Conservation (phyloP, 2,329 filamentous ascomycete genomes). For the Aspergillus nomiae region DNA sequence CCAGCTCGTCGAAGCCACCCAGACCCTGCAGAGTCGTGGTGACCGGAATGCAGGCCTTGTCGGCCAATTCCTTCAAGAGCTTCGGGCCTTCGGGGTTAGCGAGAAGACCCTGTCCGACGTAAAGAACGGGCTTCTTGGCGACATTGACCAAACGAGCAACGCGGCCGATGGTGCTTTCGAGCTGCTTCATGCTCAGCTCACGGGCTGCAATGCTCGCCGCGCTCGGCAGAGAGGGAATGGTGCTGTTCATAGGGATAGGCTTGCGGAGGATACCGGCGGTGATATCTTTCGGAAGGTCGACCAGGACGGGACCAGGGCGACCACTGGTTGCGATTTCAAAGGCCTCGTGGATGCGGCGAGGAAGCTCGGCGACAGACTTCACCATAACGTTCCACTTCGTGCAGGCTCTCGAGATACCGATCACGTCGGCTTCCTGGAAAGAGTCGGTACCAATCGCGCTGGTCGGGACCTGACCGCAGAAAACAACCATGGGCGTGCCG, state of each 20-base stretch:
- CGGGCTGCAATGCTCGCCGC: slow-evolving; percentile 81
- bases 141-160: slow-evolving; percentile 82
- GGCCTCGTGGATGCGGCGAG: slow-evolving; percentile 92
- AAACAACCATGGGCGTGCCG: slow-evolving; percentile 94
- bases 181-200: slow-evolving; percentile 70
- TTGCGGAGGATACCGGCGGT: slow-evolving; percentile 80
- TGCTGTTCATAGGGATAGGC: slow-evolving; percentile 77
- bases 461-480: slow-evolving; percentile 89
- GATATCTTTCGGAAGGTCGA: slow-evolving; percentile 95
- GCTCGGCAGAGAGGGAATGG: slow-evolving; percentile 77
- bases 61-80: slow-evolving; percentile 80
- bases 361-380: slow-evolving; percentile 90
- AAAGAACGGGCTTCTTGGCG: slow-evolving; percentile 92
- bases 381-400: slow-evolving; percentile 99
- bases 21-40: slow-evolving; percentile 95
- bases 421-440: slow-evolving; percentile 94
- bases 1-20: slow-evolving; percentile 87
- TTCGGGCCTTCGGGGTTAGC: slow-evolving; percentile 75
- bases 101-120: slow-evolving; percentile 88
- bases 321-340: slow-evolving; percentile 97
- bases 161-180: slow-evolving; percentile 71
- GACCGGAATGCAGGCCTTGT: slow-evolving; percentile 89
- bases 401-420: slow-evolving; percentile 91
- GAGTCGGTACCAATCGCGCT: slow-evolving; percentile 90
- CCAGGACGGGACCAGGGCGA: slow-evolving; percentile 88